These are phyloP conservation scores for Acer campestre DNA, from an alignment of 345 rosid species.

Conservation along the genomic window DNA sequence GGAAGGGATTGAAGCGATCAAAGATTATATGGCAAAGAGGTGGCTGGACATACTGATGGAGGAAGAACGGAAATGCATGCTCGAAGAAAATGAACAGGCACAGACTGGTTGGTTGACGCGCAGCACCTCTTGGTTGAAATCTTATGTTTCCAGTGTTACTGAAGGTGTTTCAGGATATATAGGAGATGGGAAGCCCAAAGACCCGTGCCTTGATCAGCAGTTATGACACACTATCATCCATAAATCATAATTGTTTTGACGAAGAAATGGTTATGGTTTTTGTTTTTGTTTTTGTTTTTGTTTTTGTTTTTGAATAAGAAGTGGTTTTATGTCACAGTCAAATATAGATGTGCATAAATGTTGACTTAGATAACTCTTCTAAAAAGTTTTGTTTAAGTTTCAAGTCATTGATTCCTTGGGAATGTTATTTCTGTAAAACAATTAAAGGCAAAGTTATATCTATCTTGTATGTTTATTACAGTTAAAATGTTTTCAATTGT, in stretches of 20 bases:
- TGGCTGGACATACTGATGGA: constrained; percentile 70
- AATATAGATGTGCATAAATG: neutral
- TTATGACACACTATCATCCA: constrained; percentile 41
- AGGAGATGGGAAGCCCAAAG: constrained; percentile 47
- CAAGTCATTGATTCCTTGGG: too few species aligned
- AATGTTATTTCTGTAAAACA: too few species aligned
- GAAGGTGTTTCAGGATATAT: constrained; percentile 50
- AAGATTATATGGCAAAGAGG: constrained; percentile 72
- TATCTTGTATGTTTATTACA: too few species aligned
- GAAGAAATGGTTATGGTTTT: neutral
- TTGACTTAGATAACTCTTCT: neutral
- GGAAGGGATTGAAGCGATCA: constrained; percentile 75
- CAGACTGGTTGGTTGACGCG: constrained; percentile 78
- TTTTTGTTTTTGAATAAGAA: too few species aligned
- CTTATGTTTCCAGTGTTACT: constrained; percentile 44
- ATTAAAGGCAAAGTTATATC: too few species aligned
- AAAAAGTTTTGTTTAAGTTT: too few species aligned
- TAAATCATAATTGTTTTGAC: too few species aligned
- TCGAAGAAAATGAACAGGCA: constrained; percentile 48
- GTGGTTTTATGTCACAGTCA: neutral
- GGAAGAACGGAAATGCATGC: constrained; percentile 59
- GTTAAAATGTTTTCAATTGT: too few species aligned
- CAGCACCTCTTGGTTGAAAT: constrained; percentile 79
- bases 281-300: too few species aligned
- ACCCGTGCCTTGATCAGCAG: constrained; percentile 79